Percentiles rank a stretch among this genome's conserved stretches.
These are phyloP conservation scores for Sinapis alba DNA, from an alignment of 441 rosid genomes.

Conservation along the genomic window DNA sequence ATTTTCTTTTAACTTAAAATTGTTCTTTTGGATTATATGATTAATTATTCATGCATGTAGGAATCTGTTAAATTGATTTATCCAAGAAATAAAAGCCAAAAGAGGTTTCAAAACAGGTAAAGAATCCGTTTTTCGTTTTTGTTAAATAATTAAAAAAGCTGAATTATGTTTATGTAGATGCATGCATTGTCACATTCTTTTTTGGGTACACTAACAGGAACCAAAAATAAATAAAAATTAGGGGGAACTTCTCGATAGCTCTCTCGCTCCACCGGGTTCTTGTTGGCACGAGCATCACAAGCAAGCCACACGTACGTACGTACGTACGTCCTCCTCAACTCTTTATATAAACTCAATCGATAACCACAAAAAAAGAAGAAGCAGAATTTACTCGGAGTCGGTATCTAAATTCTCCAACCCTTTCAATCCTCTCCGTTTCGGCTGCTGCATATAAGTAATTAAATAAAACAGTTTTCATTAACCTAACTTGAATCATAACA, in stretches of 20 bases:
- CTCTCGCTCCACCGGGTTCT: slow-evolving; percentile 3
- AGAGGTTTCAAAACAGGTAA: background rate
- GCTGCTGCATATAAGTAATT: slow-evolving; percentile 43
- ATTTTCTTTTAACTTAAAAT: background rate
- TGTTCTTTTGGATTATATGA: background rate
- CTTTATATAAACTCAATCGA: background rate
- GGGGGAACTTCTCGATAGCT: slow-evolving; percentile 16
- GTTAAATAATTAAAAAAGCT: background rate
- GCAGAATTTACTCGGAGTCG: slow-evolving; percentile 51
- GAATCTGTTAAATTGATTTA: background rate
- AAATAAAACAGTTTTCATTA: background rate
- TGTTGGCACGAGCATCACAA: slow-evolving; percentile 18
- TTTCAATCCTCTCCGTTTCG: slow-evolving; percentile 66
- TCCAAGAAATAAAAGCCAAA: background rate
- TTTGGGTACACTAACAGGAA: slow-evolving; percentile 17
- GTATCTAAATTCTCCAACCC: slow-evolving; percentile 71
- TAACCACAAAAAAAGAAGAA: background rate
- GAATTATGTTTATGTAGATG: slow-evolving; percentile 7
- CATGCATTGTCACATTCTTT: background rate
- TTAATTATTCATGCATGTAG: background rate
- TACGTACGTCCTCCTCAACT: background rate
- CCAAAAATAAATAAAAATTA: background rate
- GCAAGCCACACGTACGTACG: slow-evolving; percentile 25
- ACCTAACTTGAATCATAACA: background rate
- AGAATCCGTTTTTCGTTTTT: background rate